Conservation (phyloP, 495 filamentous ascomycete species). For the Filosporella fistucella region DNA sequence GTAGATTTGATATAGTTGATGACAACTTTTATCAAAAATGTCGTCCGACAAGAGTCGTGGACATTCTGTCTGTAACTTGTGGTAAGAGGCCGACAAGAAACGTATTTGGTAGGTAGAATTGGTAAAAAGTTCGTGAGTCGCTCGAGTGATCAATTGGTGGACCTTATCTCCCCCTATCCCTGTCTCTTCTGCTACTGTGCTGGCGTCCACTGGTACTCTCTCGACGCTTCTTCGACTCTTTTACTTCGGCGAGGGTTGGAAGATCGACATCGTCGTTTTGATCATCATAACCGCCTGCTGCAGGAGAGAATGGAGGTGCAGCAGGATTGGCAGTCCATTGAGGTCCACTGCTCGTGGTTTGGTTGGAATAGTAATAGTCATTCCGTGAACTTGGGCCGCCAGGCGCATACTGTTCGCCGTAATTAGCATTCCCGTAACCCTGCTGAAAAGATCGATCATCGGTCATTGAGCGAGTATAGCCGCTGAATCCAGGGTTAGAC, state of each 20-base stretch:
- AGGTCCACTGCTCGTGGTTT: no score
- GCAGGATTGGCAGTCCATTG: not conserved
- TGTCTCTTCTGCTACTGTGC: not conserved
- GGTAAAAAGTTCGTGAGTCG: not conserved
- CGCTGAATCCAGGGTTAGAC: not conserved
- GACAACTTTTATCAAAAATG: no score
- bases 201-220: slow-evolving; percentile 1
- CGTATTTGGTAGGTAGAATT: not conserved
- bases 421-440: not conserved
- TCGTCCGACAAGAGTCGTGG: no score
- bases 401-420: not conserved
- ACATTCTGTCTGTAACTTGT: not conserved
- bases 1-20: no score
- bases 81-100: not conserved
- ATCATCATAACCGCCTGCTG: not conserved
- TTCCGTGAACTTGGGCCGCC: not conserved
- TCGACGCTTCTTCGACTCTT: not conserved
- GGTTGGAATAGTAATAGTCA: not conserved
- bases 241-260: slow-evolving; percentile 1
- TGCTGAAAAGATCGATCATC: not conserved
- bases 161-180: slow-evolving; percentile 1
- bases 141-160: not conserved
- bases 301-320: not conserved
- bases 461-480: not conserved
- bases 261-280: not conserved